Evolutionary conservation across 1,139 yeast species (phyloP), one percentile per base, ranked within the genome.

Genomic region (Hemisphaericaspora xylanilytica): DNA sequence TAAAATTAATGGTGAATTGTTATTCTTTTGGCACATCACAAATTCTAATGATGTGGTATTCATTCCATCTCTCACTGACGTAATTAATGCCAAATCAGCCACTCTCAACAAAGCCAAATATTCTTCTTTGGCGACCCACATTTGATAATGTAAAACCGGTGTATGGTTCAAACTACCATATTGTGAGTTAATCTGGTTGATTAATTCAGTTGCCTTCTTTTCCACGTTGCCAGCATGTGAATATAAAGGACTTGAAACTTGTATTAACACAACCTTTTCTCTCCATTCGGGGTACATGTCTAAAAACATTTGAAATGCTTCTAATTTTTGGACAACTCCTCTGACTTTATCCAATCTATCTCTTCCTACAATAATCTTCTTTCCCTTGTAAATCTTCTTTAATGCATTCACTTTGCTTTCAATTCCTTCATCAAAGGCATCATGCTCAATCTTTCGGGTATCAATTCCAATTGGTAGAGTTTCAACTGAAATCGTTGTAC

Each of bases 51-150:
- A 86, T 0, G 97, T 92, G 10, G 97, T 89, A 63, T 89, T 92
- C 87, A 92, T 89, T 42, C 97, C 97, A 57, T 92, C 98, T 57
- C 98, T 80, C 22, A 90, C 84, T 3, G 95, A 83, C 0, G 97
- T 88, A 46, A 88, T 86, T 42, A 92, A 67, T 16, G 96, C 92
- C 49, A 92, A 67, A 57, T 92, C 97, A 0, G 97, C 97, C 11
- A 81, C 92, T 47, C 96, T 72, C 44, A 92, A 68, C 39, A 94
- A 66, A 0, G 97, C 96, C 47, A 86, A 70, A 59, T 92, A 94
- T 59, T 92, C 98, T 42, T 85, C 94, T 48, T 85, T 82, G 26
- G 85, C 90, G 48, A 92, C 78, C 54, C 95, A 79, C 76, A 88
- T 83, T 53, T 92, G 95, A 62, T 86, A 92, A 59, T 90, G 96